Conservation (phyloP, 371 early-diverging fungal genomes). For the Mortierella sp. region DNA sequence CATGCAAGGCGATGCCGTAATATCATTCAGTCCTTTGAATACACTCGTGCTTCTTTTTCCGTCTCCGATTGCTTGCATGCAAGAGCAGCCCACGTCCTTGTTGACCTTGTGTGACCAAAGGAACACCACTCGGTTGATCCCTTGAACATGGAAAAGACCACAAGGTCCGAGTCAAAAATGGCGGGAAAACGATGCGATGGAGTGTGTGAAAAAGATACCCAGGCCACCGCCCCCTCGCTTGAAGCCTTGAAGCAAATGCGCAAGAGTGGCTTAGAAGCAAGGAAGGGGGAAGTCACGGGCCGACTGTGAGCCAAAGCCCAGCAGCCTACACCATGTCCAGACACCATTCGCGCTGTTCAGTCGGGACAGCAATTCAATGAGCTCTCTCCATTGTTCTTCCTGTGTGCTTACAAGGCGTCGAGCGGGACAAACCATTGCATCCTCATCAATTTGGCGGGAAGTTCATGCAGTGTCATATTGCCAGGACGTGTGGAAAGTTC, state of each 20-base stretch:
- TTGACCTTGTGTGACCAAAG: not conserved
- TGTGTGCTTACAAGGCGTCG: no score
- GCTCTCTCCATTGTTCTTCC: no score
- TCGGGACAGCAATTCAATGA: not conserved
- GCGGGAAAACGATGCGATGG: not conserved
- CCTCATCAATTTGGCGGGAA: not conserved
- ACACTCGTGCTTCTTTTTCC: not conserved
- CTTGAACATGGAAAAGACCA: not conserved
- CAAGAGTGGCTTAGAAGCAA: not conserved
- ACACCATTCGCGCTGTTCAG: not conserved
- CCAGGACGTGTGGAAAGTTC: not conserved
- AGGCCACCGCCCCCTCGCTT: not conserved
- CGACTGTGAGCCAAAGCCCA: no score
- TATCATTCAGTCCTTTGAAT: not conserved
- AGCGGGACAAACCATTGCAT: no score
- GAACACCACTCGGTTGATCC: not conserved
- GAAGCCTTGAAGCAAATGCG: not conserved
- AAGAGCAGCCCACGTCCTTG: not conserved
- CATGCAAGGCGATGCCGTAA: constrained; percentile 1
- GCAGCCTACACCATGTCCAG: no score
- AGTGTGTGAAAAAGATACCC: not conserved
- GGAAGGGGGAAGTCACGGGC: no score
- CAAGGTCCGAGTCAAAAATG: not conserved
- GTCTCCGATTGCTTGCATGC: not conserved
- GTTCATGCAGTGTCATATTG: not conserved